Evolutionary conservation across 768 basidiomycete species (phyloP), one percentile per base, ranked within the genome.

Genomic region (Boletus vermiculosoides): DNA sequence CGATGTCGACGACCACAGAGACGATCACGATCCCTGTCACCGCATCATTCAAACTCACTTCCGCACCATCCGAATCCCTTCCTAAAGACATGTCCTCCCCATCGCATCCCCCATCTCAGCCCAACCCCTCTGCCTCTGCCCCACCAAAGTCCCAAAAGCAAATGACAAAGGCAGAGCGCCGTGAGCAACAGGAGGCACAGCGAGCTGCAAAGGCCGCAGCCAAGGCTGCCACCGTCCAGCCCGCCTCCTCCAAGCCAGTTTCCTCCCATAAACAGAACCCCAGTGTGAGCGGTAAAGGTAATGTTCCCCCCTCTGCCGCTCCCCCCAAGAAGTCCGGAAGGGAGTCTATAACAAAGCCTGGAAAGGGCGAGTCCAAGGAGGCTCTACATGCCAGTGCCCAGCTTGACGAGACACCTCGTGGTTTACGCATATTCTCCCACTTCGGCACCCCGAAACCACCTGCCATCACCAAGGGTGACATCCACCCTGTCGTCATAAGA

Each of bases 401-500:
- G 44, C 11, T 60, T 0, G 78, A 78, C 18, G 74, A 74, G 34
- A 69, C 73, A 16, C 75, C 69, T 22, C 84, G 84, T 51, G 86
- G 88, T n/a, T 70, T 91, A 49, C 83, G 86, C 48, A 93, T 93
- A 64, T 93, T 93, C 70, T 86, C 89, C 42, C 92, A 93, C 72
- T 94, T 94, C 71, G 90, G 87, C 39, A 73, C 88, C 30, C 88
- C 87, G 18, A 91, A 89, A 63, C 68, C 75, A 31, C 69, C 70
- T 18, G 65, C 67, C 63, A 70, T 74, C 40, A 77, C 81, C 53
- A 92, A 94, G 69, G 90, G 90, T 39, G 88, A 92, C 65, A 90
- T 98, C 40, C 97, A 98, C 69, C 97, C 95, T 30, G 84, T 84
- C 20, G 86, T 98, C 63, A 77, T 94, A 56, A 81, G 89, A 51